Percentiles rank a stretch among this genome's conserved stretches.
phyloP scores from a whole-genome alignment of 1,139 yeast species.

The Suhomyces bolitotheri region DNA sequence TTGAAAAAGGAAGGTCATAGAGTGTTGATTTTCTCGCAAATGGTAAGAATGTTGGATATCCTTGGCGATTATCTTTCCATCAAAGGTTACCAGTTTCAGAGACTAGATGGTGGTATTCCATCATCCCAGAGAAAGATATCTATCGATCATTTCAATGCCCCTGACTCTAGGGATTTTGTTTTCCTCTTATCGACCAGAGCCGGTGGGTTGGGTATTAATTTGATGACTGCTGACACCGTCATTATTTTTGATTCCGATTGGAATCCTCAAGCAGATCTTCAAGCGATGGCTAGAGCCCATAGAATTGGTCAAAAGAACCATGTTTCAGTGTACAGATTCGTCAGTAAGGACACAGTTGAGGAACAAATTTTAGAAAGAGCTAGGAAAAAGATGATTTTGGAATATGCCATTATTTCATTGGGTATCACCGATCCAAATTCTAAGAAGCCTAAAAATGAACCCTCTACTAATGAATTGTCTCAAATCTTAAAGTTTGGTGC shows the following conservation, averaged over 20 bases:
- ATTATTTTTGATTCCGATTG: constrained; percentile 97
- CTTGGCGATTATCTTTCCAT: constrained; percentile 89
- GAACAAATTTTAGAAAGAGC: constrained; percentile 97
- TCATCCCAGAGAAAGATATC: constrained; percentile 91
- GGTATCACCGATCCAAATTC: constrained; percentile 82
- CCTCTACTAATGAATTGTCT: constrained; percentile 79
- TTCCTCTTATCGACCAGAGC: constrained; percentile 93
- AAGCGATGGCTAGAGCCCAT: constrained; percentile 99
- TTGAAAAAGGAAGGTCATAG: constrained; percentile 92
- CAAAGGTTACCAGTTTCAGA: constrained; percentile 87
- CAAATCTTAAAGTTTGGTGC: constrained; percentile 98
- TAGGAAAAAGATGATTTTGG: constrained; percentile 95
- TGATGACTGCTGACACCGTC: constrained; percentile 99
- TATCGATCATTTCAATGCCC: constrained; percentile 95
- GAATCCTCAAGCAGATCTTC: constrained; percentile 98
- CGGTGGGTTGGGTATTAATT: constrained; percentile 96
- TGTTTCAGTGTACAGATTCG: constrained; percentile 95
- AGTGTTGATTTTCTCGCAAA: constrained; percentile 90
- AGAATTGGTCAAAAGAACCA: constrained; percentile 98
- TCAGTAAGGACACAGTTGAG: constrained; percentile 95
- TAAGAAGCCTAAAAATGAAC: constrained; percentile 57
- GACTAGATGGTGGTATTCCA: constrained; percentile 96
- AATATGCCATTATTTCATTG: constrained; percentile 92
- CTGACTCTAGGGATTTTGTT: constrained; percentile 88
- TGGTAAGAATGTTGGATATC: constrained; percentile 96